These are phyloP conservation scores for Huntiella moniliformis DNA, from an alignment of 2,329 filamentous ascomycete species.

Conservation along the genomic window DNA sequence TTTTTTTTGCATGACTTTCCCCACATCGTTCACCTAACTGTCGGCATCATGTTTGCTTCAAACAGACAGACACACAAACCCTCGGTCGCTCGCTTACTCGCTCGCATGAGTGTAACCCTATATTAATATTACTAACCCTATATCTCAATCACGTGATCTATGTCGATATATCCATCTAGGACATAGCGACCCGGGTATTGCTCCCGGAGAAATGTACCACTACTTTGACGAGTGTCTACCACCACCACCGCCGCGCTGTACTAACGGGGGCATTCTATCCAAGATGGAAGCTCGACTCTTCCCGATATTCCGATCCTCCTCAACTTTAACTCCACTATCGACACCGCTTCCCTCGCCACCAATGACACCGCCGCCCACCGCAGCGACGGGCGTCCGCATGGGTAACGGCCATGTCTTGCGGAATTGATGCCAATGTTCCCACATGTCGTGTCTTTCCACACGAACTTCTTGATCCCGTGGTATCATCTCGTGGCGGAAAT, in stretches of 20 bases:
- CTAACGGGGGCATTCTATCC: background rate
- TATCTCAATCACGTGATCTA: no score
- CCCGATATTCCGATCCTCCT: background rate
- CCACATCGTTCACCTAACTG: no score
- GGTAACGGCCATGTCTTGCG: background rate
- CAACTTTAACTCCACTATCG: background rate
- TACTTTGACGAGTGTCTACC: background rate
- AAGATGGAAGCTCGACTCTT: background rate
- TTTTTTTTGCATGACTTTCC: no score
- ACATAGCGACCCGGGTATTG: no score
- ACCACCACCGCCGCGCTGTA: background rate
- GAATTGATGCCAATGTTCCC: background rate
- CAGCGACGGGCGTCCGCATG: background rate
- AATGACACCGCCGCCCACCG: background rate
- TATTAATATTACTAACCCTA: no score
- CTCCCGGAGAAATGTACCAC: background rate
- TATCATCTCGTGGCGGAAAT: slow-evolving; percentile 65
- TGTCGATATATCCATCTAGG: no score
- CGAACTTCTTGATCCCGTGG: slow-evolving; percentile 44
- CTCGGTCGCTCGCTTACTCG: no score
- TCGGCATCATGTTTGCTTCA: no score
- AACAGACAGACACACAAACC: no score
- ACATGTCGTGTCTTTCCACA: slow-evolving; percentile 24
- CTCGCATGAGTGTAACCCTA: no score
- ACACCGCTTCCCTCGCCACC: background rate